Base-by-base conservation (phyloP, 352 stramenopile genomes). In the Phytopythium aichiense region DNA sequence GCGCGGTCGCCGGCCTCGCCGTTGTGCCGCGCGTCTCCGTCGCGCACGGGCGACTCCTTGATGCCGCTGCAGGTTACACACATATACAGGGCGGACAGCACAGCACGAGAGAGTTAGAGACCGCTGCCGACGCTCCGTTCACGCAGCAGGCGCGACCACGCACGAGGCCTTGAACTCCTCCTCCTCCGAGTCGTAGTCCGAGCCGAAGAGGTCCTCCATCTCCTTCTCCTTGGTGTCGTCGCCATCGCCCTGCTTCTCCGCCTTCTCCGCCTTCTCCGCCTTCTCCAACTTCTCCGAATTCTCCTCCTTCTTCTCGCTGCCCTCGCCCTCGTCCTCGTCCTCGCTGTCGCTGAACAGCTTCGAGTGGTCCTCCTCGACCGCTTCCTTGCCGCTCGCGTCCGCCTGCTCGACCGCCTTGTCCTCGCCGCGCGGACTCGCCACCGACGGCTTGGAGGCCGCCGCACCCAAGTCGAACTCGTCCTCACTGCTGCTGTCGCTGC, bases 131-230 rank as follows among this genome's bases (percentile, higher is more conserved):
- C 12, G 35, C 35, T 9, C 35, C 35, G 6, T 40, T 1, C 15
- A 45, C 40, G 18, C 4, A 25, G 15, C 16, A 48, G 15, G 1
- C 20, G 45, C 22, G n/a, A 23, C 1, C 20, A 76, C 79, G 61
- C 86, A 91, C 81, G 79, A 89, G 46, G 86, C 86, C 66, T 95
- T 93, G 73, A 95, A 93, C 60, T 95, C 86, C 54, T 95, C 86
- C 63, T 94, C 85, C 56, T 91, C 86, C 60, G 86, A 95, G 68
- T 95, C 86, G 66, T 95, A 95, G 63, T 95, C 86, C 42, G 86
- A 95, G 54, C 86, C 86, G 59, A 95, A 95, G 23, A 95, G 74
- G n/a, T 95, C 86, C 58, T 90, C 80, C 84, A 95, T 95, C 68
- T 94, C 86, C 54, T 89, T 86, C 56, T 89, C 81, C 49, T 92